Conservation (phyloP, 2,329 filamentous ascomycete genomes). For the Hypoxylon sp. region DNA sequence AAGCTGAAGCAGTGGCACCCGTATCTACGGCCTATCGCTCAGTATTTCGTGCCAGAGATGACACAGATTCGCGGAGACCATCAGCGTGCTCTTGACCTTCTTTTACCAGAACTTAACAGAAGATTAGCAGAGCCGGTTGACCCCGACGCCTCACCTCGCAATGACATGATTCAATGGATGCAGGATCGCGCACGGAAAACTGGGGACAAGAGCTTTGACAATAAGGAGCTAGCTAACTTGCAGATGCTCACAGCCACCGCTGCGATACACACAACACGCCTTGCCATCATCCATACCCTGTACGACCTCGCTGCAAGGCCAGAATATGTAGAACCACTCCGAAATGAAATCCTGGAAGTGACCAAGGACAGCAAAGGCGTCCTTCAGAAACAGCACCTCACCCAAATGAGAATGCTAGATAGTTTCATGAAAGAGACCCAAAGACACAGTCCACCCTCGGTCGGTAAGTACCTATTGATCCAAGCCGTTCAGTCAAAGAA, state of each 20-base stretch:
- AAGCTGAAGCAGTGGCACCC: constrained; percentile 53
- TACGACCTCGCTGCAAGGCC: constrained; percentile 60
- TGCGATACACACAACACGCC: constrained; percentile 56
- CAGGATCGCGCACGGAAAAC: constrained; percentile 48
- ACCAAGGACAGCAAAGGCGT: constrained; percentile 47
- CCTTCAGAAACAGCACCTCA: constrained; percentile 51
- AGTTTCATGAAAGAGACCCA: constrained; percentile 59
- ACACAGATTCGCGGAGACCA: constrained; percentile 50
- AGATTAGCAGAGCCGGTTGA: constrained; percentile 33
- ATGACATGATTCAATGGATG: constrained; percentile 54
- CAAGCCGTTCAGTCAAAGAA: neutral
- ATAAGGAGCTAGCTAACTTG: constrained; percentile 50
- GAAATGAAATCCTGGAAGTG: constrained; percentile 57
- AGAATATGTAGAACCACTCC: constrained; percentile 60
- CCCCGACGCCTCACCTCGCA: constrained; percentile 26
- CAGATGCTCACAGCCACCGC: constrained; percentile 55
- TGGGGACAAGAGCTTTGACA: constrained; percentile 48
- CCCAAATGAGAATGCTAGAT: constrained; percentile 55
- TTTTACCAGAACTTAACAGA: constrained; percentile 48
- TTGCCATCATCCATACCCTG: constrained; percentile 56
- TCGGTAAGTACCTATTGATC: constrained; percentile 45
- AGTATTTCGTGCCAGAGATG: constrained; percentile 52
- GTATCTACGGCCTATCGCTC: constrained; percentile 49
- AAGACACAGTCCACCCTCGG: constrained; percentile 51
- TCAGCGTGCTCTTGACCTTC: constrained; percentile 45